Percentiles rank a stretch among this genome's conserved stretches.
Evolutionary conservation across 2,329 filamentous ascomycete species (phyloP).

Genomic region (Aspergillus spinulosporus): DNA sequence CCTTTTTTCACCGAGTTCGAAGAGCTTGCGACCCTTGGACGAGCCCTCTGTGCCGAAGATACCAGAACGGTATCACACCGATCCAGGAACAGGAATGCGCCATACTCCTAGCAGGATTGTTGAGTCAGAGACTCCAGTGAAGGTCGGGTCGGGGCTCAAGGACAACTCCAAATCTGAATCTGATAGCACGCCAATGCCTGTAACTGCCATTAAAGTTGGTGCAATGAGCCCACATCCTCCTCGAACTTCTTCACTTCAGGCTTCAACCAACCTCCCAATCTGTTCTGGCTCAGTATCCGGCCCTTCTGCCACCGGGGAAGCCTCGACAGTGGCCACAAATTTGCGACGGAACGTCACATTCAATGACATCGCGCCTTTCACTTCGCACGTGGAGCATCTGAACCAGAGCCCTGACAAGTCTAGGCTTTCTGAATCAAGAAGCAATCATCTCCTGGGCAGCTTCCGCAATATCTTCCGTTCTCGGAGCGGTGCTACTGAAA

Average conservation of each 20-base stretch:
- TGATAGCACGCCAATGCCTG: neutral
- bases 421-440: slow-evolving; percentile 17
- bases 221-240: slow-evolving; percentile 14
- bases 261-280: slow-evolving; percentile 13
- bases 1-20: slow-evolving; percentile 5
- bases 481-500: slow-evolving; percentile 10
- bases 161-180: neutral
- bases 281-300: neutral
- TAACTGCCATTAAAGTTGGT: slow-evolving; percentile 1
- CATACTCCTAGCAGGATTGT: neutral
- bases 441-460: slow-evolving; percentile 20
- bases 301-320: neutral
- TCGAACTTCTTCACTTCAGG: slow-evolving; percentile 17
- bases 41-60: slow-evolving; percentile 17
- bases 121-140: slow-evolving; percentile 10
- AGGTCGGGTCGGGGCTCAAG: neutral
- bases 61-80: slow-evolving; percentile 1
- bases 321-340: neutral
- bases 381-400: neutral
- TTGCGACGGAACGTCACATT: slow-evolving; percentile 10
- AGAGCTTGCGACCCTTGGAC: neutral
- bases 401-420: neutral
- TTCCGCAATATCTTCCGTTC: slow-evolving; percentile 26
- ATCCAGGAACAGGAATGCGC: neutral
- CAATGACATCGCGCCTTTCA: slow-evolving; percentile 14